These are phyloP conservation scores for Phytophthora citrophthora DNA, from an alignment of 352 stramenopile species.

Conservation along the genomic window DNA sequence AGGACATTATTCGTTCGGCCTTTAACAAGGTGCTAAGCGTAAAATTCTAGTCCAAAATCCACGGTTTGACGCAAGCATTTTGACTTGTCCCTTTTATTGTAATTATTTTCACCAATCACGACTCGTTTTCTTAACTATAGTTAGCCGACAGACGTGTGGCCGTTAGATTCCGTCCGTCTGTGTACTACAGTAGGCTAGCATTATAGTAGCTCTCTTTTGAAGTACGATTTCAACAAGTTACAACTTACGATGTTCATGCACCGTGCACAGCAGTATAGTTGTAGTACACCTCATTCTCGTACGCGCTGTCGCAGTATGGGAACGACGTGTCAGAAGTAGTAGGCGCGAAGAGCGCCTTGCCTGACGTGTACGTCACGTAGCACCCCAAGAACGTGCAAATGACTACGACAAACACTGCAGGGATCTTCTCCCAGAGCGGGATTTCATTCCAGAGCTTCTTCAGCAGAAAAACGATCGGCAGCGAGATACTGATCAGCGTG, in stretches of 20 bases:
- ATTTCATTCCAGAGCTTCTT: constrained; percentile 33
- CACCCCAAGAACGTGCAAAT: constrained; percentile 19
- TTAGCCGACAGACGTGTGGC: too few species aligned
- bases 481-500: constrained; percentile 45
- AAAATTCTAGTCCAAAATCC: too few species aligned
- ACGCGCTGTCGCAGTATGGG: constrained; percentile 26
- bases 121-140: too few species aligned
- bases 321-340: constrained; percentile 17
- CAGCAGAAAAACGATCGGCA: constrained; percentile 47
- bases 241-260: constrained; percentile 31
- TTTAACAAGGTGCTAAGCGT: too few species aligned
- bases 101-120: too few species aligned
- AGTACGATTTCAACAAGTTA: too few species aligned
- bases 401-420: constrained; percentile 13
- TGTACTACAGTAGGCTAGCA: too few species aligned
- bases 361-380: constrained; percentile 16
- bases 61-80: too few species aligned
- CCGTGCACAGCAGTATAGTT: constrained; percentile 27
- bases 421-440: constrained; percentile 22
- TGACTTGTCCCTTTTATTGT: too few species aligned
- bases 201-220: too few species aligned
- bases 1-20: too few species aligned
- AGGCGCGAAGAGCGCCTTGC: constrained; percentile 22
- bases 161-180: too few species aligned
- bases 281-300: constrained; percentile 29